These are phyloP conservation scores for Micractinium sp. DNA, from an alignment of 139 green algal genomes.

Conservation along the genomic window DNA sequence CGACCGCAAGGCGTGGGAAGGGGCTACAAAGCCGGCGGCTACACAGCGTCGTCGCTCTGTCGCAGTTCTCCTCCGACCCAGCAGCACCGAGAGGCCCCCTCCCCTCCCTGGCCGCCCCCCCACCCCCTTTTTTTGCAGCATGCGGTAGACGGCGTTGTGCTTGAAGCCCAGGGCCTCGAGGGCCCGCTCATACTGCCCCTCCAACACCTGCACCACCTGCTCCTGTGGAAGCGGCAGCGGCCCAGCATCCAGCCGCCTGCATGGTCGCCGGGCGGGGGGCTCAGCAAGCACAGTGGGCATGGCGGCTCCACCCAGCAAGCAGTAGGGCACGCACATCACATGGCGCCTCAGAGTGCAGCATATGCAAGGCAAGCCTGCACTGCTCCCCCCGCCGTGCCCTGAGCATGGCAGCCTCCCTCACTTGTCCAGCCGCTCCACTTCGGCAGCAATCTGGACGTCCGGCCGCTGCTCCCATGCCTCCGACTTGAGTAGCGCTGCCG, in stretches of 20 bases:
- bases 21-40: background rate
- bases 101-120: background rate
- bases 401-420: background rate
- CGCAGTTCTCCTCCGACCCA: too few species aligned
- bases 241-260: background rate
- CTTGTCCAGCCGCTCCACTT: background rate
- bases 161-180: background rate
- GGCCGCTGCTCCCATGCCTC: background rate
- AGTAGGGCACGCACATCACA: background rate
- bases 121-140: background rate
- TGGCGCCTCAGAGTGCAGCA: background rate
- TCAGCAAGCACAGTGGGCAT: too few species aligned
- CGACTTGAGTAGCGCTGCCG: background rate
- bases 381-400: too few species aligned
- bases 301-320: background rate
- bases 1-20: background rate
- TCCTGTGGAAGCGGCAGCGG: background rate
- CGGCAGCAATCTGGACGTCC: background rate
- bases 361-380: background rate
- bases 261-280: too few species aligned
- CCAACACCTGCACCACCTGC: background rate
- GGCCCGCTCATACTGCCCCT: background rate
- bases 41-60: too few species aligned
- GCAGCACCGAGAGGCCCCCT: too few species aligned
- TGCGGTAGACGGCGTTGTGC: background rate